phyloP scores from a whole-genome alignment of 2,329 filamentous ascomycete species.

The Thielaviopsis populi region DNA sequence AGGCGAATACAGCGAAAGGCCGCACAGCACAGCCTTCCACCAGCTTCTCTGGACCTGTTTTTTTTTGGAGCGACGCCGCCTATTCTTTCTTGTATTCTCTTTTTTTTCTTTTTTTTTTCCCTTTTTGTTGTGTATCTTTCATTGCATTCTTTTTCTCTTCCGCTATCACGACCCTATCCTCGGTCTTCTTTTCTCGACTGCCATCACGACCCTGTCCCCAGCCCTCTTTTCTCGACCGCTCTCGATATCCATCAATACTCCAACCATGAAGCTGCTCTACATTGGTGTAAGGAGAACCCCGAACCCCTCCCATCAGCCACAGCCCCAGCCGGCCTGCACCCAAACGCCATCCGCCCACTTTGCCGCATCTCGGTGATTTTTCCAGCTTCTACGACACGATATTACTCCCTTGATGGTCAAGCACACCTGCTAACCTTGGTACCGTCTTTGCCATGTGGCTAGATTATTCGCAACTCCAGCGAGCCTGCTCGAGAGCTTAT shows the following conservation, averaged over 20 bases:
- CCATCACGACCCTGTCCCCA: not conserved
- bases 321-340: not conserved
- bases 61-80: not conserved
- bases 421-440: not conserved
- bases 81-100: not conserved
- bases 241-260: not conserved
- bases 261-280: slow-evolving; percentile 71
- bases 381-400: not conserved
- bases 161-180: not conserved
- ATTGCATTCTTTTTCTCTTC: not conserved
- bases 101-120: not conserved
- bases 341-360: not conserved
- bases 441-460: not conserved
- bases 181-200: not conserved
- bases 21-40: not conserved
- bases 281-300: slow-evolving; percentile 50
- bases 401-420: not conserved
- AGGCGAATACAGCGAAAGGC: not conserved
- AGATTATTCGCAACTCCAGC: slow-evolving; percentile 70
- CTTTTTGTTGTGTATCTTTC: not conserved
- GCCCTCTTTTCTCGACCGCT: not conserved
- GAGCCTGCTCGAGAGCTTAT: slow-evolving; percentile 64
- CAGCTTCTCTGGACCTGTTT: not conserved
- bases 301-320: not conserved
- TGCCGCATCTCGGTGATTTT: not conserved